phyloP scores from a whole-genome alignment of 1,284 basidiomycete species.

The Pulveroboletus sp. region DNA sequence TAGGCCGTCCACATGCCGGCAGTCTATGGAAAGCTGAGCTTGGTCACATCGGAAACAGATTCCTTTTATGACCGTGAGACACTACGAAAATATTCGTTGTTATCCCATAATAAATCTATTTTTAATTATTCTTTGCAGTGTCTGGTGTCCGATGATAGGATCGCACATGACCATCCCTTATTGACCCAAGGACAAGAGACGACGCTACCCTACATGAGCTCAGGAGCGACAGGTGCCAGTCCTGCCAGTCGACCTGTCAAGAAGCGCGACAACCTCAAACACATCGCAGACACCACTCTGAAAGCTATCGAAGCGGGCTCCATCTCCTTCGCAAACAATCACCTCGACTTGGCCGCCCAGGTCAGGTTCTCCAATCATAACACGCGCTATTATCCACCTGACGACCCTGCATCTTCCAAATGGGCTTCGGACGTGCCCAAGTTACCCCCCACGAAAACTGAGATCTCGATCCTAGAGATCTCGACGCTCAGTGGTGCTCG shows the following conservation, averaged over 20 bases:
- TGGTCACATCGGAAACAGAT: too few species aligned
- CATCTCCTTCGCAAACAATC: conserved; percentile 17
- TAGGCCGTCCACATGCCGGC: too few species aligned
- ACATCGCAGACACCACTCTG: conserved; percentile 33
- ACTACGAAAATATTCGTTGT: too few species aligned
- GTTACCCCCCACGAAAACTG: conserved; percentile 17
- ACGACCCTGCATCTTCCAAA: conserved; percentile 33
- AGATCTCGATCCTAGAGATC: conserved; percentile 45
- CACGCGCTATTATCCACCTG: conserved; percentile 42
- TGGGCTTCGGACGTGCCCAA: conserved; percentile 32
- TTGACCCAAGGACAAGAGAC: too few species aligned
- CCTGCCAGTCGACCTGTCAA: background rate
- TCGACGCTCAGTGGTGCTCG: conserved; percentile 53
- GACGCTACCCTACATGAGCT: too few species aligned
- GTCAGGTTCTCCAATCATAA: conserved; percentile 34
- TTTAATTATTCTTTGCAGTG: too few species aligned
- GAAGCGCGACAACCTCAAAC: conserved; percentile 21
- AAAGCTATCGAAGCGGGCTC: conserved; percentile 28
- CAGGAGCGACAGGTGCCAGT: too few species aligned
- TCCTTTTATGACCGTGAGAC: too few species aligned
- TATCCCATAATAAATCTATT: too few species aligned
- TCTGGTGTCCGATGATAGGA: too few species aligned
- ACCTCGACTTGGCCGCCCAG: conserved; percentile 33
- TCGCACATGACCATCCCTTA: too few species aligned
- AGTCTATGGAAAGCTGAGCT: too few species aligned